Conservation (phyloP, 257 asterid genomes). For the Prunella vulgaris region DNA sequence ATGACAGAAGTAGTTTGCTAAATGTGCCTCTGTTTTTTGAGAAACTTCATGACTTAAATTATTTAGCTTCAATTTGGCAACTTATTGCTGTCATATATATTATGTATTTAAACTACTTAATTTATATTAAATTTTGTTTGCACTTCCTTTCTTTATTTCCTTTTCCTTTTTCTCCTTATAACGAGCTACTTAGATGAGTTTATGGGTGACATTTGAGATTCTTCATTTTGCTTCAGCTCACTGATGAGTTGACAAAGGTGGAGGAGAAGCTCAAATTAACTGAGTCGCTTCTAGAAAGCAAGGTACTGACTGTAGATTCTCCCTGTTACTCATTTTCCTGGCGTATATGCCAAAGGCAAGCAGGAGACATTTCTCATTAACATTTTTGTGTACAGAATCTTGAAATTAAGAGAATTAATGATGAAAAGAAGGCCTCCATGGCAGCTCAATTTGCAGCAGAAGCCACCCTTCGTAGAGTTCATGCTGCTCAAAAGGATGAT, state of each 20-base stretch:
- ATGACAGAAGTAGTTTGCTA: slow-evolving; percentile 3
- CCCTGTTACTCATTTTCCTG: neutral
- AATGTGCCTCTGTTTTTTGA: neutral
- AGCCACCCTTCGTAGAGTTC: slow-evolving; percentile 97
- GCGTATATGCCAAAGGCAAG: slow-evolving; percentile 5
- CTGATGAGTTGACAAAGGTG: slow-evolving; percentile 75
- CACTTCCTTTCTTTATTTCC: neutral
- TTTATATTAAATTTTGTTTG: slow-evolving; percentile 4
- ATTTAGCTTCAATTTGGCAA: slow-evolving; percentile 1
- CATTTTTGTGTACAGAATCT: slow-evolving; percentile 60
- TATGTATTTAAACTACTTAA: neutral
- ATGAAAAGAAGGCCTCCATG: slow-evolving; percentile 96
- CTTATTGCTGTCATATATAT: neutral
- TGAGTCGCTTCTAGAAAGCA: slow-evolving; percentile 86
- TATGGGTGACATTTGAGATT: slow-evolving; percentile 20
- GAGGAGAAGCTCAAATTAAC: slow-evolving; percentile 88
- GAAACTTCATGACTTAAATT: slow-evolving; percentile 8
- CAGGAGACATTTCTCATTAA: neutral
- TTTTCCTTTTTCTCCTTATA: neutral
- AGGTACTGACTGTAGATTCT: slow-evolving; percentile 41
- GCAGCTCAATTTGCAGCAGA: slow-evolving; percentile 99
- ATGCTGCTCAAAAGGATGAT: slow-evolving; percentile 94
- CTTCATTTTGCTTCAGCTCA: slow-evolving; percentile 47
- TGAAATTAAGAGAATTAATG: slow-evolving; percentile 91
- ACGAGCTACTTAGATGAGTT: slow-evolving; percentile 5